These are phyloP conservation scores for Penicillium palitans DNA, from an alignment of 2,329 filamentous ascomycete species.

Conservation along the genomic window DNA sequence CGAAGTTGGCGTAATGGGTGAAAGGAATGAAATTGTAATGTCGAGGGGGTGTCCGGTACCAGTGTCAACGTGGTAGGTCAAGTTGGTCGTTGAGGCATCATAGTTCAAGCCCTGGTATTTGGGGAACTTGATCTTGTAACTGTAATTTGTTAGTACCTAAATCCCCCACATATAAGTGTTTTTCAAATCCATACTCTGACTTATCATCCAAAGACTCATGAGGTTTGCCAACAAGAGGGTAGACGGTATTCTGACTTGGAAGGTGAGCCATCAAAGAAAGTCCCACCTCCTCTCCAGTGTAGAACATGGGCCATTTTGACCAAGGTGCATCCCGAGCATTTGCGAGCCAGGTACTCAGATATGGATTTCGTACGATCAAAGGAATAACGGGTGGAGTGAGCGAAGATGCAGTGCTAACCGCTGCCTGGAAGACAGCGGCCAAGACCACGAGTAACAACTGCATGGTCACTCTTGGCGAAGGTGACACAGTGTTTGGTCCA, in stretches of 20 bases:
- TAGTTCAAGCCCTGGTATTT: constrained; percentile 62
- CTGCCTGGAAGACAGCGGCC: constrained; percentile 43
- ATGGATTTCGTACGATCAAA: constrained; percentile 73
- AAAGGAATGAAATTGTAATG: constrained; percentile 66
- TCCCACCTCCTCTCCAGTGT: constrained; percentile 68
- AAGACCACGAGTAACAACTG: constrained; percentile 34
- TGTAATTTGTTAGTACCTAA: constrained; percentile 24
- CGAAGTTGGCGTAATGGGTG: constrained; percentile 77
- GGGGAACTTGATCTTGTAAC: constrained; percentile 60
- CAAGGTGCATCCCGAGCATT: constrained; percentile 74
- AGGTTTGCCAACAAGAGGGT: constrained; percentile 64
- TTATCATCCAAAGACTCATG: constrained; percentile 59
- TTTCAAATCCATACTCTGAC: constrained; percentile 38
- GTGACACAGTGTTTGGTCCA: background rate
- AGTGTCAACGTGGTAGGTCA: constrained; percentile 62
- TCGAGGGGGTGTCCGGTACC: constrained; percentile 47
- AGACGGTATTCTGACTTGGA: constrained; percentile 60
- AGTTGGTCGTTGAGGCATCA: constrained; percentile 69
- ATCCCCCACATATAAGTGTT: background rate
- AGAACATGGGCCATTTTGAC: constrained; percentile 85
- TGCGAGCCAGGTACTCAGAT: constrained; percentile 72
- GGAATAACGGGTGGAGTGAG: constrained; percentile 67
- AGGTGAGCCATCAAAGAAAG: constrained; percentile 64
- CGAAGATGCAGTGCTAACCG: constrained; percentile 50
- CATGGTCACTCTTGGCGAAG: constrained; percentile 27